Evolutionary conservation across 345 rosid species (phyloP), one percentile per base, ranked within the genome.

Genomic region (Hibiscus syriacus): DNA sequence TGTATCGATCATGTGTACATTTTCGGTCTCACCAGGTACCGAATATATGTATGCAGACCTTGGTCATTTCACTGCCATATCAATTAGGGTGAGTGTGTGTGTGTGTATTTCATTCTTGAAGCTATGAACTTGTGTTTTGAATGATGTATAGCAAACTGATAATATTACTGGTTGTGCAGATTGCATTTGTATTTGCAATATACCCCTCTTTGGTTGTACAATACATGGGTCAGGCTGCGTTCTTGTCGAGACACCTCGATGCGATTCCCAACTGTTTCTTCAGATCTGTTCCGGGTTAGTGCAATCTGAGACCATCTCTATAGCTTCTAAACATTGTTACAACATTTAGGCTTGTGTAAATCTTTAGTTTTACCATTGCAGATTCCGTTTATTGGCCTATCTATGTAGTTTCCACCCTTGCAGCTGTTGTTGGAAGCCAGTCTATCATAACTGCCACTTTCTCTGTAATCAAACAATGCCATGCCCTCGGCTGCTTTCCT

Each of bases 151-250:
- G 16, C 58, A 49, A 26, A 14, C 10, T 23, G 27, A 66, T 50
- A 29, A 50, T 52, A 45, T n/a, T 73, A 71, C 69, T 34, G 50
- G 57, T 22, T 75, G 25, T 80, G 83, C 92, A 92, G 97, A 82
- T 92, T 68, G 93, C 96, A n/a, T 92, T 92, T 72, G 80, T 81
- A 23, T 72, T 82, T 76, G 80, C 82, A 25, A 74, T 92, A 70
- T 92, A 92, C 78, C 98, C 97, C 6, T 90, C 96, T 81, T 81
- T 92, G 87, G 96, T 90, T 70, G 82, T 90, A 70, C 98, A 92
- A 77, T 92, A 92, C 83, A 90, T 92, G 98, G 98, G 96, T 39
- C 98, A 92, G 77, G 96, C 97, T 76, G 98, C 98, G 34, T 92
- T 78, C 82, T 82, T 92, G 68, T 92, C 98, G 32, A 88, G 80